These are phyloP conservation scores for Neurospora sublineolata DNA, from an alignment of 495 filamentous ascomycete genomes.

Conservation along the genomic window DNA sequence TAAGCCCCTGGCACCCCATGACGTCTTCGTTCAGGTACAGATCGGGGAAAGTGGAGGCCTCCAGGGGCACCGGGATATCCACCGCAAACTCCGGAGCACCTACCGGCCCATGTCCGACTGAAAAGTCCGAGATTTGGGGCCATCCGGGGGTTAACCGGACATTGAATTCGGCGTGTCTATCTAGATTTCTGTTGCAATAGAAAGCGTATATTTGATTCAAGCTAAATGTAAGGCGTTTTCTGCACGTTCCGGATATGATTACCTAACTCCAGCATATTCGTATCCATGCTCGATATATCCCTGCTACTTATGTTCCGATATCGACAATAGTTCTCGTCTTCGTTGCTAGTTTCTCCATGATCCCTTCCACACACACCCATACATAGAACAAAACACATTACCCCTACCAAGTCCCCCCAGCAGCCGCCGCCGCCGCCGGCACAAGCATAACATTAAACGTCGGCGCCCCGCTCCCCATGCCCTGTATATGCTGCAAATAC, in stretches of 20 bases:
- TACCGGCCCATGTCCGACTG: not conserved
- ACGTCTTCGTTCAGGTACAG: not conserved
- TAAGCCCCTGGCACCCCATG: not conserved
- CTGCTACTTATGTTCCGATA: not conserved
- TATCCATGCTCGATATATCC: not conserved
- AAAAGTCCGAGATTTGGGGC: not conserved
- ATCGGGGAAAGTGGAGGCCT: not conserved
- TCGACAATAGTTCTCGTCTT: not conserved
- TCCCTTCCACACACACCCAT: not conserved
- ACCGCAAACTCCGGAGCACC: not conserved
- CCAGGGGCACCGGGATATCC: not conserved
- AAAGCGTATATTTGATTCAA: not conserved
- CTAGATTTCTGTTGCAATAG: not conserved
- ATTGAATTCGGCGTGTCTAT: not conserved
- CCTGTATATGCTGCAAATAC: constrained; percentile 39
- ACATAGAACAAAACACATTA: not conserved
- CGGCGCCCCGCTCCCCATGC: constrained; percentile 43
- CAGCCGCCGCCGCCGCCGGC: not conserved
- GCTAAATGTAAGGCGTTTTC: not conserved
- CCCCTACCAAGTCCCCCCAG: not conserved
- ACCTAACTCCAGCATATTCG: not conserved
- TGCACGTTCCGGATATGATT: not conserved
- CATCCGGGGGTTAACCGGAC: not conserved
- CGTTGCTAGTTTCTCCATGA: not conserved
- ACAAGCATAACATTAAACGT: constrained; percentile 46